These are phyloP conservation scores for Rutstroemia sp. DNA, from an alignment of 2,329 filamentous ascomycete genomes.

Conservation along the genomic window DNA sequence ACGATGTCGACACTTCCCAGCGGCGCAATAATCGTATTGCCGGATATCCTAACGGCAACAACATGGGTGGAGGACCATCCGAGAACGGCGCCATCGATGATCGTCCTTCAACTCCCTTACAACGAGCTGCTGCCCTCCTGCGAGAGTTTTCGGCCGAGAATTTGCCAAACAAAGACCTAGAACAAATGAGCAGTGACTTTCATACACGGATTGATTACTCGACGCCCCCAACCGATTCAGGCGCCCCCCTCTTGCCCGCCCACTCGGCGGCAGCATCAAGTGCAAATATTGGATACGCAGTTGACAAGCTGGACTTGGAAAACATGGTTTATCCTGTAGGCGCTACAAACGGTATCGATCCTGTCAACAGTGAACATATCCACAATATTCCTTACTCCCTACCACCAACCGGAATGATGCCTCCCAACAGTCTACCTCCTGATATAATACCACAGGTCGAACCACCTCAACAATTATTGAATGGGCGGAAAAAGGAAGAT, in stretches of 20 bases:
- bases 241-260: conserved; percentile 28
- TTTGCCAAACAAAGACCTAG: conserved; percentile 56
- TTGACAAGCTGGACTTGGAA: conserved; percentile 49
- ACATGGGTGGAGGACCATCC: conserved; percentile 18
- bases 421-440: conserved; percentile 41
- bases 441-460: conserved; percentile 39
- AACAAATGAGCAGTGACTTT: conserved; percentile 47
- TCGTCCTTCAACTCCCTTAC: conserved; percentile 57
- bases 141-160: conserved; percentile 58
- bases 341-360: conserved; percentile 85
- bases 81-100: conserved; percentile 39
- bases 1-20: conserved; percentile 52
- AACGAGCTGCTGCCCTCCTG: conserved; percentile 59
- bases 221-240: conserved; percentile 27
- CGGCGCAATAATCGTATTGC: conserved; percentile 50
- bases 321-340: conserved; percentile 85
- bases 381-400: conserved; percentile 86
- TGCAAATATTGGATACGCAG: conserved; percentile 32
- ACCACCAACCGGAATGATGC: conserved; percentile 39
- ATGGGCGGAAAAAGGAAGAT: conserved; percentile 35
- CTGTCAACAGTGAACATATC: conserved; percentile 89
- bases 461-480: conserved; percentile 28
- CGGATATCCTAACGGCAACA: conserved; percentile 32
- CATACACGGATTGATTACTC: conserved; percentile 26
- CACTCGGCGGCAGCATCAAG: conserved; percentile 39